These are phyloP conservation scores for Ocimum tenuiflorum DNA, from an alignment of 257 asterid genomes.

Conservation along the genomic window DNA sequence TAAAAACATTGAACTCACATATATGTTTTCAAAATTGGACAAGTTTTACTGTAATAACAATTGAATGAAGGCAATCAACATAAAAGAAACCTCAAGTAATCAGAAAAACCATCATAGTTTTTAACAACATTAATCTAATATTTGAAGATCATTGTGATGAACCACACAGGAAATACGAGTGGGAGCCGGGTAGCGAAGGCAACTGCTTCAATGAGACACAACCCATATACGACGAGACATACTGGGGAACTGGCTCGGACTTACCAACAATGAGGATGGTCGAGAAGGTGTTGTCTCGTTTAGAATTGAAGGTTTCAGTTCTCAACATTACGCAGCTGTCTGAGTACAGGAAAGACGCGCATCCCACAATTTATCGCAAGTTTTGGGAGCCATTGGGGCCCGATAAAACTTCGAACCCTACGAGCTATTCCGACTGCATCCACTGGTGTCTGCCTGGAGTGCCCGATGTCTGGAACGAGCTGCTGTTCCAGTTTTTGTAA, in stretches of 20 bases:
- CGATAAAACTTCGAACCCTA: constrained; percentile 47
- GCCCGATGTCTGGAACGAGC: constrained; percentile 84
- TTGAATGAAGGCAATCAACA: too few species aligned
- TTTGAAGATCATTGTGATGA: background rate
- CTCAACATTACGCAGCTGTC: constrained; percentile 84
- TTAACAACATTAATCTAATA: background rate
- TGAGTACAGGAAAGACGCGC: constrained; percentile 84
- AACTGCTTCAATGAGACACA: constrained; percentile 67
- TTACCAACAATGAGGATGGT: constrained; percentile 70
- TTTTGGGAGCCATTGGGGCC: constrained; percentile 79
- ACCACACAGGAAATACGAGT: constrained; percentile 55
- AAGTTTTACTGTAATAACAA: too few species aligned
- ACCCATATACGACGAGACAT: constrained; percentile 48
- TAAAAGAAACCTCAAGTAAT: too few species aligned
- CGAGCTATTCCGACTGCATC: constrained; percentile 77
- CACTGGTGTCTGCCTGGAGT: constrained; percentile 99
- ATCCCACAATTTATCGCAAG: constrained; percentile 81
- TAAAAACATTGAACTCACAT: background rate
- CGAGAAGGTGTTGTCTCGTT: constrained; percentile 41
- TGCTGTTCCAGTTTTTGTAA: constrained; percentile 64
- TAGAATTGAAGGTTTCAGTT: constrained; percentile 54
- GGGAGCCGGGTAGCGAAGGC: constrained; percentile 73
- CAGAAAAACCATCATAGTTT: too few species aligned
- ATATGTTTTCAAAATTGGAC: background rate
- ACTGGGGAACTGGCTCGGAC: constrained; percentile 76